phyloP scores from a whole-genome alignment of 352 stramenopile species.

The Globisporangium echinulatum region DNA sequence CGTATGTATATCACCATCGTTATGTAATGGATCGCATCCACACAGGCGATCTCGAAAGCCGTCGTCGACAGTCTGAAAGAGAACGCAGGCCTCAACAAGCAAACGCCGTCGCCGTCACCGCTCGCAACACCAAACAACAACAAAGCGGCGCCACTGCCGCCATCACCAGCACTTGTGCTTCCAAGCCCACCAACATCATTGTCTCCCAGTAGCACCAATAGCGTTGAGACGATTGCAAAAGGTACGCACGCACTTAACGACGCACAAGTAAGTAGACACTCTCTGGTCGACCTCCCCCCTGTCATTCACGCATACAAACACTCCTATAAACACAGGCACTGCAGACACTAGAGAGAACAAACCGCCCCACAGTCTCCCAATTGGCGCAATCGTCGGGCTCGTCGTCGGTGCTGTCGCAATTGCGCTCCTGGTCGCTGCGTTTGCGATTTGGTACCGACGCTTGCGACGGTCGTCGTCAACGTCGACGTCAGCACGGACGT shows the following conservation, averaged over 20 bases:
- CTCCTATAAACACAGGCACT: background rate
- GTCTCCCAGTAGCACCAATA: background rate
- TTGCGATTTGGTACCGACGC: constrained; percentile 33
- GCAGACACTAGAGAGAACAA: background rate
- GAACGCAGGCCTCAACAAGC: background rate
- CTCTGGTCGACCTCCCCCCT: too few species aligned
- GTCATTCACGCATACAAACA: too few species aligned
- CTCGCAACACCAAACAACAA: background rate
- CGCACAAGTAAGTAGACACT: too few species aligned
- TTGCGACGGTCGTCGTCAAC: constrained; percentile 6
- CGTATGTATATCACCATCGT: background rate
- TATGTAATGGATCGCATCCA: background rate
- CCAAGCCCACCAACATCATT: background rate
- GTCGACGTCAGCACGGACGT: background rate
- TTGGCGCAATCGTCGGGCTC: constrained; percentile 24
- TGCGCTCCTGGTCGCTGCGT: constrained; percentile 30
- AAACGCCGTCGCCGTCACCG: background rate
- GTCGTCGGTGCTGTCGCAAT: constrained; percentile 26
- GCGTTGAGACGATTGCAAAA: constrained; percentile 1
- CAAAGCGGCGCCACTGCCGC: background rate
- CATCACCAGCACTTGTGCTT: background rate
- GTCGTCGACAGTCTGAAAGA: constrained; percentile 3
- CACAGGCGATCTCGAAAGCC: constrained; percentile 3
- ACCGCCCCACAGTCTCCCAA: background rate
- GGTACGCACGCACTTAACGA: background rate